Evolutionary conservation across 345 rosid genomes (phyloP).

Genomic region (Ailanthus altissimus): DNA sequence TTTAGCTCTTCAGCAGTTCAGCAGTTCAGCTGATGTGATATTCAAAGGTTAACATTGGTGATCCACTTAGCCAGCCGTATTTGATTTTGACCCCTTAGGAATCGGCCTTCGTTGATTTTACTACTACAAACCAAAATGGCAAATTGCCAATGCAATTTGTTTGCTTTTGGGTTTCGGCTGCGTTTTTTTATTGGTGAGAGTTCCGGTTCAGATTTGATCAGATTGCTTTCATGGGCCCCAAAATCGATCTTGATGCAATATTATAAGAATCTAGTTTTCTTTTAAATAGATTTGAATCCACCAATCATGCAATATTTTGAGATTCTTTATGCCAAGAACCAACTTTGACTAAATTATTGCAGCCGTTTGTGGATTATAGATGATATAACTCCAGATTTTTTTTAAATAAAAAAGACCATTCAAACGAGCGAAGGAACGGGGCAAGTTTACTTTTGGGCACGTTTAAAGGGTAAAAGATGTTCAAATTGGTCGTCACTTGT

Average conservation of each 20-base stretch:
- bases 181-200: not conserved
- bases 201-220: not conserved
- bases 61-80: slow-evolving; percentile 19
- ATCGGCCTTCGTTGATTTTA: not conserved
- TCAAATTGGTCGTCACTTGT: not conserved
- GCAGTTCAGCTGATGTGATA: not conserved
- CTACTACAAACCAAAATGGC: not conserved
- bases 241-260: not conserved
- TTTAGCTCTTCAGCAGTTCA: not conserved
- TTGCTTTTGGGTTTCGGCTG: not conserved
- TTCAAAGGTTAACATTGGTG: not conserved
- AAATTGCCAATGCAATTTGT: not conserved
- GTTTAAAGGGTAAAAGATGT: not conserved
- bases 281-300: slow-evolving; percentile 5
- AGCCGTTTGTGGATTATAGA: not conserved
- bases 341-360: slow-evolving; percentile 11
- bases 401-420: not conserved
- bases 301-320: not conserved
- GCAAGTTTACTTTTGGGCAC: not conserved
- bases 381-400: no score
- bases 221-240: not conserved
- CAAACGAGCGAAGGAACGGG: not conserved
- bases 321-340: not conserved
- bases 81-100: slow-evolving; percentile 20
- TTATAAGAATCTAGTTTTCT: not conserved